Conservation (phyloP, 345 rosid genomes). For the Camelina neglecta region DNA sequence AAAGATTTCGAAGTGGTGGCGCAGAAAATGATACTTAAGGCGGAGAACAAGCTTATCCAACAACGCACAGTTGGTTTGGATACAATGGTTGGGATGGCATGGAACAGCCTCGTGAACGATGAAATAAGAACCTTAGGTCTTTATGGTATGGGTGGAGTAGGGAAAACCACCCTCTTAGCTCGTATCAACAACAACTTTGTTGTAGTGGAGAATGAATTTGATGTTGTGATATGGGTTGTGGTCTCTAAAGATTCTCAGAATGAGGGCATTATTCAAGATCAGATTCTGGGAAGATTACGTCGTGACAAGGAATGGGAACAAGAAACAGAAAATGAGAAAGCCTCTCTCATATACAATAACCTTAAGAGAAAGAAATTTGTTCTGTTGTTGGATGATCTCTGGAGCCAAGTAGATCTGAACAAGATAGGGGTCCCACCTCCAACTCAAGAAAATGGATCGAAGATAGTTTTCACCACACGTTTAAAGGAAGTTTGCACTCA, state of each 20-base stretch:
- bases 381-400: background rate
- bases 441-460: background rate
- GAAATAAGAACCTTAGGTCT: background rate
- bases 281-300: background rate
- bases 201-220: background rate
- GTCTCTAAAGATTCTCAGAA: background rate
- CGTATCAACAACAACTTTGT: constrained; percentile 13
- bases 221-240: constrained; percentile 2
- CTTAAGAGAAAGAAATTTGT: background rate
- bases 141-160: background rate
- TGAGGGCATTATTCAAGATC: background rate
- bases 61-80: constrained; percentile 13
- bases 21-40: background rate
- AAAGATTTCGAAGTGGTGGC: constrained; percentile 1
- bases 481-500: background rate
- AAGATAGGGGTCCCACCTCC: background rate
- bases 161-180: constrained; percentile 19
- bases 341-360: background rate
- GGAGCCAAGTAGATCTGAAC: background rate
- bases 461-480: background rate
- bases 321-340: background rate
- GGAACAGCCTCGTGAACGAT: background rate
- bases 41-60: background rate
- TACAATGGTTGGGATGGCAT: background rate
- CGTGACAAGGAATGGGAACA: background rate